Evolutionary conservation across 2,329 filamentous ascomycete genomes (phyloP), one percentile per base, ranked within the genome.

Genomic region (Escovopsis weberi): DNA sequence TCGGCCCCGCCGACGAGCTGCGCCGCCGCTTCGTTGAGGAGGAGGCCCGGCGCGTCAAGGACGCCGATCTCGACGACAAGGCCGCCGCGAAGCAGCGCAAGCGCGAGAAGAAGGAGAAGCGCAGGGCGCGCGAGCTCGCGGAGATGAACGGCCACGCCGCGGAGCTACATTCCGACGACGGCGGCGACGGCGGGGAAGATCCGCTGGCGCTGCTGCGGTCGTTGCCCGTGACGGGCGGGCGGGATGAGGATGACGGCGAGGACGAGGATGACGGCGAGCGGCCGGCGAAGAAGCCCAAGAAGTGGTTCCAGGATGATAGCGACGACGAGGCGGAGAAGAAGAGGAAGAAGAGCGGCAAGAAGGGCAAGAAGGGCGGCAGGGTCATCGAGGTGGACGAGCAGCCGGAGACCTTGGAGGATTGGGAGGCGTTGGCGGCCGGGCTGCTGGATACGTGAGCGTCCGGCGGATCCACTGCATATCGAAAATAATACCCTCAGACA

Each of bases 61-160:
- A 75, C 53, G 85, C 81, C 18, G 91, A 98, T 66, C 61, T 83
- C 33, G 75, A 78, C 47, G 91, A 98, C 63, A 95, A 94, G 67
- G 74, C 76, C 50, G 60, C 82, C 12, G 86, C 78, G 33, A 86
- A 81, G 66, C 74, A 84, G 59, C 88, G 86, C 72, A 78, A 73
- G 58, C 72, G 74, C 53, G 82, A 84, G 61, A 91, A 86, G 72
- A 70, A 72, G 46, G 76, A 82, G 53, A 86, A 81, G 66, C 68
- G 74, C 49, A 89, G 83, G 66, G 76, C 75, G 37, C 66, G 79
- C 52, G 68, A 70, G 50, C 72, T 76, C 55, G 61, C 59, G 30
- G 71, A 65, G 46, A 48, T 54, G 42, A 11, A 32, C 2, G 28
- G 11, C 4, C 8, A 32, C 8, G 28, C 4, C 8, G 4, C 8